Evolutionary conservation across 2,329 filamentous ascomycete genomes (phyloP), one percentile per base, ranked within the genome.

Genomic region (Aspergillus sp.): DNA sequence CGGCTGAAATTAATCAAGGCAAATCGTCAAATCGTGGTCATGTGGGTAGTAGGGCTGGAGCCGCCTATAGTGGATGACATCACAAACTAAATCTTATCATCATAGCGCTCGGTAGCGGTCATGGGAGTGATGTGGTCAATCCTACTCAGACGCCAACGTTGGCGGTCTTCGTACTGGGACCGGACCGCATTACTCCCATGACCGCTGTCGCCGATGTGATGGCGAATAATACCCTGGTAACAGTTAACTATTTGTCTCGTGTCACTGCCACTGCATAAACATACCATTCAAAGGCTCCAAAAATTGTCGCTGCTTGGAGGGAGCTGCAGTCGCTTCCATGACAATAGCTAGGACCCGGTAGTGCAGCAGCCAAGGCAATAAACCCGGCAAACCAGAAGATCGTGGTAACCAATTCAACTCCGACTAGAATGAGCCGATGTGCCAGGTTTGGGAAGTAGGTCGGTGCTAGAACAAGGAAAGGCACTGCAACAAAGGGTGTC

Each of bases 321-420:
- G 78, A 72, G 41, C 74, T 73, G 66, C 86, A 90, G 13, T 73
- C 74, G 15, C 67, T 71, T 38, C 74, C 72, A 38, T 71, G 74
- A 61, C 81, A 83, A 48, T 77, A 71, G 7, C 63, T 68, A 0
- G 80, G 71, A 13, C 79, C 75, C 46, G 79, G 79, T 49, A 89
- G 69, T 47, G 75, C 75, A 17, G 82, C 84, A 0, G 85, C 88
- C 9, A 90, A 69, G 0, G 88, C 88, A 55, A 94, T 83, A 59
- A 89, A 86, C 5, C 88, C 89, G 0, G 85, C 84, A 62, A 96
- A 93, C 90, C 90, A 95, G 74, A 94, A 94, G 48, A 94, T 76
- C 71, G 85, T 84, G 7, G 88, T 93, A 20, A 93, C 56, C 42
- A 74, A 74, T 60, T 94, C 86, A 27, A 88, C 74, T 1, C 60